Evolutionary conservation across 139 green algal species (phyloP).

Genomic region (Picochlorum sp.): DNA sequence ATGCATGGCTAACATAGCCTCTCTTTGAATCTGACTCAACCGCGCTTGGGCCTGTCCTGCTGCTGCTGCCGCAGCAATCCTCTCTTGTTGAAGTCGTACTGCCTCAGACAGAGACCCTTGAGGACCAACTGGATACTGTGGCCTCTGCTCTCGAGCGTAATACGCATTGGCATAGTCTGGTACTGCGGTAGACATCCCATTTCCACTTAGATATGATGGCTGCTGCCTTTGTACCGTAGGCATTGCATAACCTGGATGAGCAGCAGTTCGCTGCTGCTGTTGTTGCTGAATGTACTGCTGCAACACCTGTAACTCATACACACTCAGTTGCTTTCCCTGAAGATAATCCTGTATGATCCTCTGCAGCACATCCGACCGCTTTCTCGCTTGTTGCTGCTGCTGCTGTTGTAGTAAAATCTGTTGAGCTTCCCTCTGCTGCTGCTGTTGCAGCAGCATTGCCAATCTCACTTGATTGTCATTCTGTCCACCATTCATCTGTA

Average conservation of each 20-base stretch:
- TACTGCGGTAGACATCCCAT: too few relatives aligned
- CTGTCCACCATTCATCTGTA: too few relatives aligned
- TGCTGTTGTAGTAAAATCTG: conserved; percentile 16
- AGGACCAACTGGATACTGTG: too few relatives aligned
- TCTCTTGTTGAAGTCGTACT: neutral
- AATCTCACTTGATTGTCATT: conserved; percentile 6
- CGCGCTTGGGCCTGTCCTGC: conserved; percentile 6
- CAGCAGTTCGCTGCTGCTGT: neutral
- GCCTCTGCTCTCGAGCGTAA: too few relatives aligned
- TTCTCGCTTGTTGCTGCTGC: neutral
- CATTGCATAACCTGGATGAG: too few relatives aligned
- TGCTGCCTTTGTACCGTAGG: too few relatives aligned
- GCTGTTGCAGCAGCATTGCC: neutral
- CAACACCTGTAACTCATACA: neutral
- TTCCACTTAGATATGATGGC: too few relatives aligned
- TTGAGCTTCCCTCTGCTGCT: conserved; percentile 13
- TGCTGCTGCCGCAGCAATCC: neutral
- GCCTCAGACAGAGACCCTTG: too few relatives aligned
- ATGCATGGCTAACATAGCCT: conserved; percentile 35
- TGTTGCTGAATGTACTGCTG: neutral
- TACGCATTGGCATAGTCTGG: too few relatives aligned
- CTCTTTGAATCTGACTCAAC: conserved; percentile 21
- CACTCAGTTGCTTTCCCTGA: neutral
- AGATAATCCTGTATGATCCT: conserved; percentile 11
- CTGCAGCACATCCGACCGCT: conserved; percentile 1